A percentile compares a stretch with the other conserved stretches of the same genome.
Evolutionary conservation across 495 filamentous ascomycete genomes (phyloP).

Genomic region (Daldinia caldariorum): DNA sequence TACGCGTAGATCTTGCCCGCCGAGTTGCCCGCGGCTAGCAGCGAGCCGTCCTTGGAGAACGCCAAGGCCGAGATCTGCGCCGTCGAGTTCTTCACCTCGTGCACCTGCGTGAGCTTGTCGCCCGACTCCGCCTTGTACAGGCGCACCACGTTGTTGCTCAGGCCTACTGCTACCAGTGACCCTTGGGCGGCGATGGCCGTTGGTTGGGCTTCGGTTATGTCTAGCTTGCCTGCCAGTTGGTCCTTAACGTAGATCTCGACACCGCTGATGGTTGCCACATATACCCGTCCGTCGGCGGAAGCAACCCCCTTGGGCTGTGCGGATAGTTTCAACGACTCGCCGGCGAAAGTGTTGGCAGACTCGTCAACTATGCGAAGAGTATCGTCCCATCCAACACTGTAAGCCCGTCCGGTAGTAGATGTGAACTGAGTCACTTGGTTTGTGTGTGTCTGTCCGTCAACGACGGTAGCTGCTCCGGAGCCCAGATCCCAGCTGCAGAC

Average conservation of each 20-base stretch:
- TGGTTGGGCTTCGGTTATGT: slow-evolving; percentile 63
- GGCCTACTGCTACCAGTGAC: slow-evolving; percentile 76
- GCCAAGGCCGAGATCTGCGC: slow-evolving; percentile 72
- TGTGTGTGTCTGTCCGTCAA: slow-evolving; percentile 82
- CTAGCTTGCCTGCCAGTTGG: slow-evolving; percentile 59
- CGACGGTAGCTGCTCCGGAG: slow-evolving; percentile 69
- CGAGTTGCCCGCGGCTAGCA: slow-evolving; percentile 84
- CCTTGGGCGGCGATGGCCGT: slow-evolving; percentile 75
- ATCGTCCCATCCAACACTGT: slow-evolving; percentile 95
- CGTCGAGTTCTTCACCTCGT: slow-evolving; percentile 62
- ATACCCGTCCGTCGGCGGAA: slow-evolving; percentile 53
- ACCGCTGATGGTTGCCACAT: slow-evolving; percentile 72
- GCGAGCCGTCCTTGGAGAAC: slow-evolving; percentile 77
- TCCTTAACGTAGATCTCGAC: slow-evolving; percentile 73
- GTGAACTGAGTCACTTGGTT: slow-evolving; percentile 85
- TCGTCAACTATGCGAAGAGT: slow-evolving; percentile 81
- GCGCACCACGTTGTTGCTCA: slow-evolving; percentile 73
- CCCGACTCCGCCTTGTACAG: slow-evolving; percentile 70
- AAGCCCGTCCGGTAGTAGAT: slow-evolving; percentile 67
- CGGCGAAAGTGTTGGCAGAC: slow-evolving; percentile 60
- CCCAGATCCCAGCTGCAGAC: slow-evolving; percentile 82
- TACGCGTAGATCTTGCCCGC: slow-evolving; percentile 86
- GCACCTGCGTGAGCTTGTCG: slow-evolving; percentile 54
- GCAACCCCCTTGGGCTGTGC: slow-evolving; percentile 64
- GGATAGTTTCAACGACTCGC: slow-evolving; percentile 56